Evolutionary conservation across 345 rosid species (phyloP).

Genomic region (Dipteronia dyeriana): DNA sequence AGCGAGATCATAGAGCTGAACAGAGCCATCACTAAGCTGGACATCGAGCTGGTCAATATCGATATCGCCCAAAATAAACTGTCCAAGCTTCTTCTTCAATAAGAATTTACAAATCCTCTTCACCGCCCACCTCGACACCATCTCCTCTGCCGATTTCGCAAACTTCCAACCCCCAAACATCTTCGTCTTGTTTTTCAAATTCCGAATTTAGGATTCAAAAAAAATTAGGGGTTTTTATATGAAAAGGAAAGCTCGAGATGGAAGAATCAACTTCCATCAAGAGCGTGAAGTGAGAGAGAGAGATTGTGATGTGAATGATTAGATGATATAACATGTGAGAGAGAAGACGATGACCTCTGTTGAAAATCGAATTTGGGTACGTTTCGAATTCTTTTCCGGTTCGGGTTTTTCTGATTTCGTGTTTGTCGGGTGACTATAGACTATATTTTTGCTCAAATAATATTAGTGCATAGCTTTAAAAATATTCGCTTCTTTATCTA

Average conservation of each 20-base stretch:
- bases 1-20: conserved; percentile 83
- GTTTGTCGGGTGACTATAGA: not conserved
- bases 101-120: conserved; percentile 79
- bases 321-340: not conserved
- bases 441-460: too few relatives aligned
- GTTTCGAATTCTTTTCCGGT: not conserved
- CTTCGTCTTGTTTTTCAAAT: not conserved
- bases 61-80: conserved; percentile 80
- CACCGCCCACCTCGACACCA: conserved; percentile 84
- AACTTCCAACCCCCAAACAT: conserved; percentile 62
- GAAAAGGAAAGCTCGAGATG: conserved; percentile 18
- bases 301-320: not conserved
- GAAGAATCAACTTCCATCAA: conserved; percentile 33
- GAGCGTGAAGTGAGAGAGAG: not conserved
- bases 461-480: too few relatives aligned
- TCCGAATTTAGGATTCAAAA: too few relatives aligned
- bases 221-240: not conserved
- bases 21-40: conserved; percentile 76
- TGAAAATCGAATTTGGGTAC: not conserved
- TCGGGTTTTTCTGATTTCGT: conserved; percentile 2
- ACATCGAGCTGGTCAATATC: conserved; percentile 93
- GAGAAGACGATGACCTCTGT: not conserved
- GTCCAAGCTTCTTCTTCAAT: conserved; percentile 90
- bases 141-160: conserved; percentile 74
- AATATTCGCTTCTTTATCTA: too few relatives aligned